These are phyloP conservation scores for Blastobotrys terrestris DNA, from an alignment of 805 yeast genomes.

Conservation along the genomic window DNA sequence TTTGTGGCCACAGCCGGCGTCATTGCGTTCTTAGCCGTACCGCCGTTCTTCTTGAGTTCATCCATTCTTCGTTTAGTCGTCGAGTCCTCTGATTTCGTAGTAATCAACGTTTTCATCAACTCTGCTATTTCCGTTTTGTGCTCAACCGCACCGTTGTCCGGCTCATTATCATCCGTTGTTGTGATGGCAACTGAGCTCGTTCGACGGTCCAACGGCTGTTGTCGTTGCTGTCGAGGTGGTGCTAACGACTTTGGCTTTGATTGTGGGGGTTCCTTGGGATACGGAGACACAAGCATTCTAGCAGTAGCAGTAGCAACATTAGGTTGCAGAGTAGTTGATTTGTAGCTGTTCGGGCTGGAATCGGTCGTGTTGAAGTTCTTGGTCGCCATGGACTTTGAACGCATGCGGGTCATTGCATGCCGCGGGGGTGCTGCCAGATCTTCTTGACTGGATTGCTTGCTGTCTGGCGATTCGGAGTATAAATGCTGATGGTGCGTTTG, in stretches of 20 bases:
- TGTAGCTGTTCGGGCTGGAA: conserved; percentile 6
- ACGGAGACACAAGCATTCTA: conserved; percentile 19
- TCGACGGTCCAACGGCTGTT: neutral
- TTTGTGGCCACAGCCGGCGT: conserved; percentile 20
- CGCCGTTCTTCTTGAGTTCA: conserved; percentile 8
- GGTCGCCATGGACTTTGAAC: conserved; percentile 17
- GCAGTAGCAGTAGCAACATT: conserved; percentile 15
- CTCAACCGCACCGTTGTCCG: neutral
- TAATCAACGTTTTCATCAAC: conserved; percentile 14
- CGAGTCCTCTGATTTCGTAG: conserved; percentile 7
- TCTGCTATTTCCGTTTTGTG: conserved; percentile 8
- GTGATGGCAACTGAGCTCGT: neutral
- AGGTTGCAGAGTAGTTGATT: conserved; percentile 3
- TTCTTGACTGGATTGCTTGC: neutral
- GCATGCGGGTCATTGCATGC: conserved; percentile 2
- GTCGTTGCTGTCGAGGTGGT: neutral
- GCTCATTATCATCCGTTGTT: neutral
- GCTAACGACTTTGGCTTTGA: too few relatives aligned
- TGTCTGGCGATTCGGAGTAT: neutral
- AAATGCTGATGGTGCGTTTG: neutral
- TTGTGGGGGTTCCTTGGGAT: conserved; percentile 7
- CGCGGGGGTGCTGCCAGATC: neutral
- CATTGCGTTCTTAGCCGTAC: conserved; percentile 10
- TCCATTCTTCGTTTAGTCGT: conserved; percentile 8
- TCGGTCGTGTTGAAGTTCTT: conserved; percentile 3